phyloP scores from a whole-genome alignment of 345 rosid genomes.

The Populus tremula region DNA sequence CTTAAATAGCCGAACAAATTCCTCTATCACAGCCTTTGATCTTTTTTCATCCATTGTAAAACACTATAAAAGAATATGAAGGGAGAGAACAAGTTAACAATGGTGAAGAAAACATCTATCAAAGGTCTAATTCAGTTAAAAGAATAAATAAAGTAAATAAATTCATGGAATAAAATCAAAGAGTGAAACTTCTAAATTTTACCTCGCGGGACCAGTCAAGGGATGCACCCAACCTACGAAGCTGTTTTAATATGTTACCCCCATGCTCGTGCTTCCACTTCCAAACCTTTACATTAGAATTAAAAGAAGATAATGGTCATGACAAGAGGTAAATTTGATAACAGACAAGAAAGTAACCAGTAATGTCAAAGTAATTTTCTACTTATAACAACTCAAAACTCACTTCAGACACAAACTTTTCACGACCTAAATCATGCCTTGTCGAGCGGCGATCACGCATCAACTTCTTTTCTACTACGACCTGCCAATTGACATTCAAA shows the following conservation, averaged over 20 bases:
- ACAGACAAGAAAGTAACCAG: conserved; percentile 3
- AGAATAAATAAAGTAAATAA: no score
- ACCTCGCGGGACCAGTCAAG: conserved; percentile 99
- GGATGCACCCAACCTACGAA: conserved; percentile 79
- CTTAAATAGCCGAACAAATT: conserved; percentile 64
- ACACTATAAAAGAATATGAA: conserved; percentile 45
- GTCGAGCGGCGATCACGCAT: conserved; percentile 71
- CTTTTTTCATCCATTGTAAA: conserved; percentile 93
- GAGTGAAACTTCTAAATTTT: neutral
- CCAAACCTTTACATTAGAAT: conserved; percentile 63
- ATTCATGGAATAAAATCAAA: neutral
- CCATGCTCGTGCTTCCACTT: conserved; percentile 84
- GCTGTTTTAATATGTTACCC: conserved; percentile 66
- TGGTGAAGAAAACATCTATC: neutral
- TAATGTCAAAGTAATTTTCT: neutral
- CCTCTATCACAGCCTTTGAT: conserved; percentile 87
- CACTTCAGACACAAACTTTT: conserved; percentile 71
- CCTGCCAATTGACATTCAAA: conserved; percentile 39
- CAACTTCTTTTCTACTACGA: conserved; percentile 84
- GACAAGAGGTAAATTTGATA: neutral
- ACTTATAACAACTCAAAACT: conserved; percentile 21
- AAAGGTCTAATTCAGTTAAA: no score
- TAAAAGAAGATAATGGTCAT: neutral
- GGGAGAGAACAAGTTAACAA: neutral
- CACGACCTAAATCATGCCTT: conserved; percentile 93